A percentile compares a stretch with the other conserved stretches of the same genome.
Evolutionary conservation across 148 eudicot species (phyloP).

Genomic region (Rhododendron williamsianum): DNA sequence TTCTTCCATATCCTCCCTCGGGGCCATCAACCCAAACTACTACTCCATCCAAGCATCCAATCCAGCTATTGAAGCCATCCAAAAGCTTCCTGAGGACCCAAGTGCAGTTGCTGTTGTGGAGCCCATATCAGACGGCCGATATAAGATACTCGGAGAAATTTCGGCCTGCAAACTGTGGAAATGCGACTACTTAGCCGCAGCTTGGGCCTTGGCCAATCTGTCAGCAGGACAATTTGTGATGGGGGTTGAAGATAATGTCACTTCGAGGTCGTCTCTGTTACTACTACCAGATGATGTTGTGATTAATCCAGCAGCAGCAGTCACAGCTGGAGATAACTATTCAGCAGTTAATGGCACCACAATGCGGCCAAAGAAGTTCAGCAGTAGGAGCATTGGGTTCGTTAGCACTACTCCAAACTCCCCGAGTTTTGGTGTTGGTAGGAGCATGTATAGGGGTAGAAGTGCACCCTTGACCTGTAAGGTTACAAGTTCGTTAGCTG

Average conservation of each 20-base stretch:
- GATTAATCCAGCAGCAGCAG: slow-evolving; percentile 4
- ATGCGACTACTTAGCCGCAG: slow-evolving; percentile 80
- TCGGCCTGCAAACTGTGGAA: slow-evolving; percentile 86
- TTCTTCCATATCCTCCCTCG: slow-evolving; percentile 64
- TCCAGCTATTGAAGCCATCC: slow-evolving; percentile 54
- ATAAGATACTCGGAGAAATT: slow-evolving; percentile 78
- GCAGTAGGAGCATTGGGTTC: slow-evolving; percentile 80
- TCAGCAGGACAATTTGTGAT: slow-evolving; percentile 90
- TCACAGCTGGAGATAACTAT: slow-evolving; percentile 18
- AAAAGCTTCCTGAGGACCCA: slow-evolving; percentile 64
- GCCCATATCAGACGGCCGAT: slow-evolving; percentile 44
- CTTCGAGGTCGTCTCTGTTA: slow-evolving; percentile 26
- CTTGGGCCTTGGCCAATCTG: slow-evolving; percentile 85
- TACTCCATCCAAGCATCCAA: slow-evolving; percentile 48
- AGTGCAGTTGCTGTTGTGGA: slow-evolving; percentile 82
- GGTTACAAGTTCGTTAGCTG: slow-evolving; percentile 75
- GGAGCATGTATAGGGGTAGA: slow-evolving; percentile 90
- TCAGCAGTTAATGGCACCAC: slow-evolving; percentile 21
- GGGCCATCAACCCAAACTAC: slow-evolving; percentile 61
- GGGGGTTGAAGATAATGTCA: slow-evolving; percentile 84
- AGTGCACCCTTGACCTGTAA: slow-evolving; percentile 87
- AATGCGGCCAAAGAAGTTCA: slow-evolving; percentile 53
- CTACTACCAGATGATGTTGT: slow-evolving; percentile 15
- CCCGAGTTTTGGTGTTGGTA: slow-evolving; percentile 36
- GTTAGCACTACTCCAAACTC: slow-evolving; percentile 33